Conservation (phyloP, 495 filamentous ascomycete genomes). For the Talaromyces stipitatus region DNA sequence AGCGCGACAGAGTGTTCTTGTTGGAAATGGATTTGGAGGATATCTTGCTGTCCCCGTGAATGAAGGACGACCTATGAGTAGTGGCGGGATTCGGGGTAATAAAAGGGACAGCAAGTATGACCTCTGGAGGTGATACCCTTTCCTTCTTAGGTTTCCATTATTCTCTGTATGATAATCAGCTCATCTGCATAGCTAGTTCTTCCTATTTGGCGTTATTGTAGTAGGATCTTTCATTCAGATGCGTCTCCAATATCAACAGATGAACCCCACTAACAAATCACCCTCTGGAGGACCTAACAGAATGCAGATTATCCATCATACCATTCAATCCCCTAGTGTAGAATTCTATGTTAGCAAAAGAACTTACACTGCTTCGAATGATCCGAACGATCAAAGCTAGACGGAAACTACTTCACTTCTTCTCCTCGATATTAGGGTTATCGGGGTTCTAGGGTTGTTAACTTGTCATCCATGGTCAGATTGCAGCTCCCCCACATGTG, state of each 20-base stretch:
- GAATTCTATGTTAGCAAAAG: too few species aligned
- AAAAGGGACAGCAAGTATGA: slow-evolving; percentile 32
- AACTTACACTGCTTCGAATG: too few species aligned
- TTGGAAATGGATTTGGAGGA: slow-evolving; percentile 72
- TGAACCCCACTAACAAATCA: too few species aligned
- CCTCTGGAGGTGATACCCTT: slow-evolving; percentile 30
- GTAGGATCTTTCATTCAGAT: too few species aligned
- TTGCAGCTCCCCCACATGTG: background rate
- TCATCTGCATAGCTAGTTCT: background rate
- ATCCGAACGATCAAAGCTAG: too few species aligned
- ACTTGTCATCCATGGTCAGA: too few species aligned
- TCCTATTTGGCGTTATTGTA: background rate
- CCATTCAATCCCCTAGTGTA: too few species aligned
- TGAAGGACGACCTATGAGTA: slow-evolving; percentile 32
- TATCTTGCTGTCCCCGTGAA: slow-evolving; percentile 71
- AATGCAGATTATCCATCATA: too few species aligned
- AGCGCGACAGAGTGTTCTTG: slow-evolving; percentile 52
- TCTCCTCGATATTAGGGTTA: too few species aligned
- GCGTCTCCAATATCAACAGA: background rate
- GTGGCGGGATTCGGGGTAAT: slow-evolving; percentile 17
- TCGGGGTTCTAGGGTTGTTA: too few species aligned
- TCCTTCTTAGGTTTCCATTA: background rate
- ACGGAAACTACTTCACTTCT: too few species aligned
- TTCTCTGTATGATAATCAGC: background rate
- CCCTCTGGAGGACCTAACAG: too few species aligned